Percentiles rank a stretch among this genome's conserved stretches.
Conservation (phyloP, 2,329 filamentous ascomycete genomes). For the Stemphylium lycopersici region DNA sequence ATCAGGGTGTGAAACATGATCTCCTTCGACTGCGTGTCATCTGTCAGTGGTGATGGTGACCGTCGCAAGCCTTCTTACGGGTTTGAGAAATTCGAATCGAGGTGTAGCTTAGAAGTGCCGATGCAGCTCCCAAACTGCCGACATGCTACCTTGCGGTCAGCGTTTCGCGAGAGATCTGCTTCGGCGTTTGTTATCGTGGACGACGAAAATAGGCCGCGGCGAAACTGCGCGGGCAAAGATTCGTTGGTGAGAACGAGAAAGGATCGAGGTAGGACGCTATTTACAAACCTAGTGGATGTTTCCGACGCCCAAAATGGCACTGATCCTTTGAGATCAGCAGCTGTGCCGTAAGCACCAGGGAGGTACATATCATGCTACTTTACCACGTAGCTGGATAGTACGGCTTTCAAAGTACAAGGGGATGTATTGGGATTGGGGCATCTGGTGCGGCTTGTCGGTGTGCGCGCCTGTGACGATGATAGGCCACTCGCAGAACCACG, state of each 20-base stretch:
- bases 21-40: conserved; percentile 11
- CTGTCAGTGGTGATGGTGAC: conserved; percentile 2
- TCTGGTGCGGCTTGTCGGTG: not conserved
- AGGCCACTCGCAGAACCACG: not conserved
- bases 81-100: not conserved
- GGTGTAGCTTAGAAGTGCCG: conserved; percentile 1
- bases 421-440: not conserved
- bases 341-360: not conserved
- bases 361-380: not conserved
- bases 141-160: not conserved
- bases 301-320: conserved; percentile 2
- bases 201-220: not conserved
- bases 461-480: not conserved
- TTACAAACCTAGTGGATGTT: conserved; percentile 9
- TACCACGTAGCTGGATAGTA: not conserved
- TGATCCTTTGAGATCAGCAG: conserved; percentile 1
- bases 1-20: conserved; percentile 13
- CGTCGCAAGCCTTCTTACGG: not conserved
- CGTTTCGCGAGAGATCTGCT: conserved; percentile 1
- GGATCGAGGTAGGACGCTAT: not conserved
- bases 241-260: not conserved
- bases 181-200: not conserved
- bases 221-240: not conserved
- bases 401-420: not conserved
- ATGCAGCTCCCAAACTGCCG: conserved; percentile 10